Evolutionary conservation across 495 filamentous ascomycete genomes (phyloP), one percentile per base, ranked within the genome.

Genomic region (Glarea lozoyensis): DNA sequence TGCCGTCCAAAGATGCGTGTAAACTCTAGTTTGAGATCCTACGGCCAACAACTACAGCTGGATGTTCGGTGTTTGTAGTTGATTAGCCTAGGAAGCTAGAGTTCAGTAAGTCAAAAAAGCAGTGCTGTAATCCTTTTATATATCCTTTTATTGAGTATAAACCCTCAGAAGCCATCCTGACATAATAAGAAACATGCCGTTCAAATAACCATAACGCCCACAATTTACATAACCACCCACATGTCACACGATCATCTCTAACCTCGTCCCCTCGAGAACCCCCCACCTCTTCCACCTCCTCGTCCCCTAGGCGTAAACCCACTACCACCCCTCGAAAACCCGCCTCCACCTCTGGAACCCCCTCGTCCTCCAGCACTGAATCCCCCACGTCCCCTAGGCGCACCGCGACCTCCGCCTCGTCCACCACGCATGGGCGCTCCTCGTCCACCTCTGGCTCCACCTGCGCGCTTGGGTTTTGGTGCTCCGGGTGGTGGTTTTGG

Each of bases 401-500:
- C 74, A 51, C 78, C 79, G 37, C 75, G 71, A 60, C 68, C 79
- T 34, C 57, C 63, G 17, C 61, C 59, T 10, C 62, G 55, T 10
- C 61, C 56, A 10, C 57, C 50, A 25, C 37, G 31, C 23, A 53
- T 50, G 25, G 37, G 40, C 32, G 42, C 40, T 30, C 48, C 51
- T 42, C 52, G 35, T 33, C 61, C 45, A 16, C 60, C 50, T 40
- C 55, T 53, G 10, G 65, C 65, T 16, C 68, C 69, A n/a, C 74
- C 68, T 34, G 69, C 62, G 27, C 72, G 53, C 60, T 72, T 77
- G 61, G 70, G 75, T 49, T 74, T 68, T n/a, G 54, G 52, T 13
- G 65, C 60, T 64, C 81, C 81, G 42, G 84, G 81, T 30, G 80
- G 78, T 32, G 85, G 78, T 69, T 94, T 94, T 6, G 92, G 89